A percentile compares a stretch with the other conserved stretches of the same genome.
These are phyloP conservation scores for Yarrowia hollandica DNA, from an alignment of 805 yeast genomes.

Conservation along the genomic window DNA sequence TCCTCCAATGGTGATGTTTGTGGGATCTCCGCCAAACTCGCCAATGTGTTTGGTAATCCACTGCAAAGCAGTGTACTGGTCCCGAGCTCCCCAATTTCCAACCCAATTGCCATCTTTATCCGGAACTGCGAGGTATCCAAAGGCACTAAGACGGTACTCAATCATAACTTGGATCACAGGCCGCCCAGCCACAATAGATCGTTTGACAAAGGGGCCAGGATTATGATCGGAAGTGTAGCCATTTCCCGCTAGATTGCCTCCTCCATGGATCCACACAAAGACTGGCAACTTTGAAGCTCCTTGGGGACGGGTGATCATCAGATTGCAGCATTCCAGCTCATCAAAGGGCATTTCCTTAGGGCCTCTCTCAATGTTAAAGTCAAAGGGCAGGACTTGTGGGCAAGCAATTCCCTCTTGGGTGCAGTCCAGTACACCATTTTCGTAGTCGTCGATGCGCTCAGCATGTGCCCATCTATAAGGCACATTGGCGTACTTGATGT, in stretches of 20 bases:
- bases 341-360: conserved; percentile 5
- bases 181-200: background rate
- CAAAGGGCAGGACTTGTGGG: background rate
- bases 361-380: conserved; percentile 3
- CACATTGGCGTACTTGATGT: background rate
- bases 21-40: conserved; percentile 52
- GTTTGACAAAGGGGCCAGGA: conserved; percentile 1
- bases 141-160: background rate
- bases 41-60: conserved; percentile 40
- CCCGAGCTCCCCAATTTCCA: conserved; percentile 21
- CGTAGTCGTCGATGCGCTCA: conserved; percentile 12
- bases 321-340: background rate
- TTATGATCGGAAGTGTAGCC: conserved; percentile 1
- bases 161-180: background rate
- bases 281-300: background rate
- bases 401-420: background rate
- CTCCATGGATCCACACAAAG: conserved; percentile 17
- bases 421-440: background rate
- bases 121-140: conserved; percentile 5
- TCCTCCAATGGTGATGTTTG: conserved; percentile 48
- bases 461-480: conserved; percentile 13
- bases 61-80: background rate
- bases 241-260: conserved; percentile 1
- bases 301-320: conserved; percentile 8
- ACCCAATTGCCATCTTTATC: conserved; percentile 1